Conservation (phyloP, 2,329 filamentous ascomycete genomes). For the Furcasterigmium sp. region DNA sequence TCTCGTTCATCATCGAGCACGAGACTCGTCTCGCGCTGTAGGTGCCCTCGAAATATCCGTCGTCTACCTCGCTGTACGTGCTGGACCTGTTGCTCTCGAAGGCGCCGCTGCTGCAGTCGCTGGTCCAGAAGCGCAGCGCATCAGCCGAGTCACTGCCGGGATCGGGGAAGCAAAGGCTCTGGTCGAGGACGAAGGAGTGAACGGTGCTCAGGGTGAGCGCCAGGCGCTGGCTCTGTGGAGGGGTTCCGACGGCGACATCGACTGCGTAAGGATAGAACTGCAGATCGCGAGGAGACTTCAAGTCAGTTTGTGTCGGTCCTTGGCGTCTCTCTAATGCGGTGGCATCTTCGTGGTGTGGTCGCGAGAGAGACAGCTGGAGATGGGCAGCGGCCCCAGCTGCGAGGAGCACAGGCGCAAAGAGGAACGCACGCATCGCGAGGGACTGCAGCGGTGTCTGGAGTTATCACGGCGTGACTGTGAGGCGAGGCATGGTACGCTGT, state of each 20-base stretch:
- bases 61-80: constrained; percentile 31
- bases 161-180: not conserved
- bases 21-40: not conserved
- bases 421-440: not conserved
- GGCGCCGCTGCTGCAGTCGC: constrained; percentile 4
- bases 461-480: no score
- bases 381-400: not conserved
- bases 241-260: constrained; percentile 7
- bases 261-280: constrained; percentile 2
- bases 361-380: not conserved
- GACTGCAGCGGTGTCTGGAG: no score
- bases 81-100: constrained; percentile 37
- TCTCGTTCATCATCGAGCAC: constrained; percentile 31
- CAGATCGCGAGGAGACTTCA: not conserved
- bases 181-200: constrained; percentile 1
- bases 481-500: no score
- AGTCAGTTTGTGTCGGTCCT: not conserved
- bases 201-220: constrained; percentile 1
- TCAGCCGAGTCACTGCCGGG: no score
- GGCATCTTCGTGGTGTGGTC: not conserved
- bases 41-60: not conserved
- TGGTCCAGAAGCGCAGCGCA: no score
- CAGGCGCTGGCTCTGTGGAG: constrained; percentile 5
- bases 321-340: not conserved
- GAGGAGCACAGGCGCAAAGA: not conserved